Evolutionary conservation across 805 yeast genomes (phyloP), one percentile per base, ranked within the genome.

Genomic region (Lipomyces starkeyi): DNA sequence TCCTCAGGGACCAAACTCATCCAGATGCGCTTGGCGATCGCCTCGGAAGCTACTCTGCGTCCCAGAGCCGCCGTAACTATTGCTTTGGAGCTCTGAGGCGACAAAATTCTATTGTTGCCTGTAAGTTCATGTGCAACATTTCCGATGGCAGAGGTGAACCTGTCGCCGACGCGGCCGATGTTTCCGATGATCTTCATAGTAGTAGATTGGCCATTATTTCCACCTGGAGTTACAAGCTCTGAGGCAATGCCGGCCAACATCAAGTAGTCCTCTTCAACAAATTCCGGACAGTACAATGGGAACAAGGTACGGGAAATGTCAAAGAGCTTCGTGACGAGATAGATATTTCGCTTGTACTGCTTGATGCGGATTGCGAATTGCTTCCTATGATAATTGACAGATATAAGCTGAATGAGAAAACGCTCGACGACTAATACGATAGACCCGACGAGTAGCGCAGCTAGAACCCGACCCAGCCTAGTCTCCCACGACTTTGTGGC

Each of bases 1-100:
- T 75, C 81, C 62, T 80, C 83, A 62, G 78, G 74, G 1, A 80
- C 82, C 60, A 80, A 70, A 7, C 82, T 78, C 69, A 78, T 76
- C 83, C 83, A 80, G 58, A 81, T 78, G 22, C 83, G 77, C 58
- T 73, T 67, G 7, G 81, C 82, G 59, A 80, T 71, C 5, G 74
- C 73, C 54, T 74, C 76, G 1, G 80, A 68, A 2, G 76, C 63
- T 2, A 64, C 67, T 43, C 70, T 68, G 61, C 73, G 73, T 22
- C 73, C 73, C 65, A 80, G 73, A 2, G 81, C 80, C 20, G 76
- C 75, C 55, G 75, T 70, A 20, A 80, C 81, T 13, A 73, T 69
- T 14, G 53, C 34, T 32, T 65, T 53, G 8, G 64, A 40, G 56
- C 56, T 53, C 34, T 53, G 34, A 14, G 56, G 56, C 14, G 56